Evolutionary conservation across 331 rosid species (phyloP).

Genomic region (Erythrophleum ivorense): DNA sequence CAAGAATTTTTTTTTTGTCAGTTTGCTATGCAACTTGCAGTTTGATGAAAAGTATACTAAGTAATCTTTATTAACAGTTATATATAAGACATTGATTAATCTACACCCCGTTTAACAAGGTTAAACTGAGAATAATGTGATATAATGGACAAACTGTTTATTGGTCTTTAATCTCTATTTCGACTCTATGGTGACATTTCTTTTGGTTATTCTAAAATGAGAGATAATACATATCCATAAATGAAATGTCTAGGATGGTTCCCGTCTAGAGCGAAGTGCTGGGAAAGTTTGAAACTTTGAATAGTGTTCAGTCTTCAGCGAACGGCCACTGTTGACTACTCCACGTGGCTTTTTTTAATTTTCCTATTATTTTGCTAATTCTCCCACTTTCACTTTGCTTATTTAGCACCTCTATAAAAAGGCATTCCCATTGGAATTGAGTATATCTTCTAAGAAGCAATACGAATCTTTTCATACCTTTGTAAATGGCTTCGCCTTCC

Average conservation of each 20-base stretch:
- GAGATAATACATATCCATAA: background rate
- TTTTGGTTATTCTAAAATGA: background rate
- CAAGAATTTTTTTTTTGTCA: background rate
- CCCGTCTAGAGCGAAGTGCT: background rate
- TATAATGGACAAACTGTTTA: background rate
- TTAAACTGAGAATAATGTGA: background rate
- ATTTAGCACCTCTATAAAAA: background rate
- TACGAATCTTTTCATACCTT: background rate
- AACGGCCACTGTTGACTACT: slow-evolving; percentile 16
- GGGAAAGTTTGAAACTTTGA: background rate
- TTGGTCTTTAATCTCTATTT: background rate
- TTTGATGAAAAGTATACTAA: background rate
- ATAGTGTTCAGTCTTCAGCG: background rate
- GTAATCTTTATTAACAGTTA: background rate
- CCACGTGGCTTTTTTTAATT: background rate
- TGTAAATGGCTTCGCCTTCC: background rate
- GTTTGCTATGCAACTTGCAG: background rate
- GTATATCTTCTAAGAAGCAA: background rate
- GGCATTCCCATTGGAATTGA: background rate
- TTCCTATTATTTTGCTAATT: background rate
- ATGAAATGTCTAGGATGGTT: background rate
- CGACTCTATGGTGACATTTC: background rate
- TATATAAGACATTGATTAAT: too few relatives aligned
- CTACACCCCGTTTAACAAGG: too few relatives aligned
- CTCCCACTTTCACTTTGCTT: background rate